These are phyloP conservation scores for Calonectria pteridis DNA, from an alignment of 2,329 filamentous ascomycete species.

Conservation along the genomic window DNA sequence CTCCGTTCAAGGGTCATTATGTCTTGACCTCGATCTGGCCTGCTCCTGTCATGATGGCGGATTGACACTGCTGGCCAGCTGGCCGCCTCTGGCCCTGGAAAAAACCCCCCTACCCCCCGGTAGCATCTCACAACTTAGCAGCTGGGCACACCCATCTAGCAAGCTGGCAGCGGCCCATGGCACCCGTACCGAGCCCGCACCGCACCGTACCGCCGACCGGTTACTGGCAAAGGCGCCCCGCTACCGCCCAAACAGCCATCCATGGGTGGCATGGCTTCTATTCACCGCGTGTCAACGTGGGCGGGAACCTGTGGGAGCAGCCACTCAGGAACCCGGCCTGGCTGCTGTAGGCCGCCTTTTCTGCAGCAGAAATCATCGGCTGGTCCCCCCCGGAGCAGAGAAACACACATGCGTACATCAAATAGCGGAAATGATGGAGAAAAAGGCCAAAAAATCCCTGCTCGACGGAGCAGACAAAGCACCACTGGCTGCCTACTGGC, in stretches of 20 bases:
- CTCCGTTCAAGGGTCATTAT: not conserved
- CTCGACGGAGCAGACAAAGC: not conserved
- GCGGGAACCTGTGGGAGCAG: slow-evolving; percentile 11
- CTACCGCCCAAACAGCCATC: slow-evolving; percentile 9
- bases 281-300: slow-evolving; percentile 8
- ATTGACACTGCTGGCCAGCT: slow-evolving; percentile 16
- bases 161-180: slow-evolving; percentile 12
- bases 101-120: not conserved
- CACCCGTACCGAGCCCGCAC: slow-evolving; percentile 20
- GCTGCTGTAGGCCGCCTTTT: not conserved
- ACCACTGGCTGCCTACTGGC: not conserved
- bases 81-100: not conserved
- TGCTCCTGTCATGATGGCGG: slow-evolving; percentile 3
- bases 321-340: slow-evolving; percentile 8
- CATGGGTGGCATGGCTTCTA: not conserved
- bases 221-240: slow-evolving; percentile 19
- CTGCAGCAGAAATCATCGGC: not conserved
- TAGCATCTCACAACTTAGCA: not conserved
- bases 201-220: slow-evolving; percentile 26
- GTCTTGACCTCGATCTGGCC: not conserved
- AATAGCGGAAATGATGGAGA: not conserved
- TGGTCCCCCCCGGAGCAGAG: not conserved
- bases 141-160: slow-evolving; percentile 6
- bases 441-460: not conserved
- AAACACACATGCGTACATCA: not conserved